Conservation (phyloP, 2,329 filamentous ascomycete species). For the Fusarium verticillioides region DNA sequence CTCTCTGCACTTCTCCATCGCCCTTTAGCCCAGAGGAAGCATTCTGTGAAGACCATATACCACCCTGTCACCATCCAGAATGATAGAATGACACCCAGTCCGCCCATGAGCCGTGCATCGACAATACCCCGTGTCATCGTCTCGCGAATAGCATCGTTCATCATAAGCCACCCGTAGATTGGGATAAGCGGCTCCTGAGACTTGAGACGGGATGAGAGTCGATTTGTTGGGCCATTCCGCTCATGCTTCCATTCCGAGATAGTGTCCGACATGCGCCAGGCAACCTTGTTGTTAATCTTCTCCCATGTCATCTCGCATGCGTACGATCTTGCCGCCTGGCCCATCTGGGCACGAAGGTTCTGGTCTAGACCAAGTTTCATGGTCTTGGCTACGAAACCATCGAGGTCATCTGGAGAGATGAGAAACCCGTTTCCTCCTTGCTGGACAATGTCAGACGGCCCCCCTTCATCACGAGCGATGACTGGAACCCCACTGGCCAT, state of each 20-base stretch:
- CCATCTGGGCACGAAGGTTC: constrained; percentile 58
- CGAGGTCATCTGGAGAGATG: constrained; percentile 67
- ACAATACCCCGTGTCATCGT: constrained; percentile 51
- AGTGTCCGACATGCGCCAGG: constrained; percentile 69
- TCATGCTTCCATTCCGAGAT: constrained; percentile 59
- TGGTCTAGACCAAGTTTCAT: constrained; percentile 60
- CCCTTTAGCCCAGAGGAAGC: constrained; percentile 53
- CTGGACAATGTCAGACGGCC: constrained; percentile 73
- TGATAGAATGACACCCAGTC: constrained; percentile 58
- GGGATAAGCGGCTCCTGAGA: constrained; percentile 51
- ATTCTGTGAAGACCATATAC: constrained; percentile 62
- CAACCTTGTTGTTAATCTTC: constrained; percentile 76
- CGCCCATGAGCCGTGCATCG: constrained; percentile 57
- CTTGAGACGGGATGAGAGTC: constrained; percentile 23
- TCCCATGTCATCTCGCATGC: constrained; percentile 76
- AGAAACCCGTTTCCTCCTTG: constrained; percentile 71
- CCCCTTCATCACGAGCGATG: constrained; percentile 75
- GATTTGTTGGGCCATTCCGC: constrained; percentile 22
- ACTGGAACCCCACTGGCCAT: constrained; percentile 79
- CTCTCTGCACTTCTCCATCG: constrained; percentile 46
- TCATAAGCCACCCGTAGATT: constrained; percentile 57
- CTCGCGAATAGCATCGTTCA: constrained; percentile 54
- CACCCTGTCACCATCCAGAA: constrained; percentile 62
- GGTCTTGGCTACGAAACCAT: constrained; percentile 66
- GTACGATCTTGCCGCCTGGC: constrained; percentile 60